Base-by-base conservation (phyloP, 768 basidiomycete genomes). In the Phanerochaete carnosa region DNA sequence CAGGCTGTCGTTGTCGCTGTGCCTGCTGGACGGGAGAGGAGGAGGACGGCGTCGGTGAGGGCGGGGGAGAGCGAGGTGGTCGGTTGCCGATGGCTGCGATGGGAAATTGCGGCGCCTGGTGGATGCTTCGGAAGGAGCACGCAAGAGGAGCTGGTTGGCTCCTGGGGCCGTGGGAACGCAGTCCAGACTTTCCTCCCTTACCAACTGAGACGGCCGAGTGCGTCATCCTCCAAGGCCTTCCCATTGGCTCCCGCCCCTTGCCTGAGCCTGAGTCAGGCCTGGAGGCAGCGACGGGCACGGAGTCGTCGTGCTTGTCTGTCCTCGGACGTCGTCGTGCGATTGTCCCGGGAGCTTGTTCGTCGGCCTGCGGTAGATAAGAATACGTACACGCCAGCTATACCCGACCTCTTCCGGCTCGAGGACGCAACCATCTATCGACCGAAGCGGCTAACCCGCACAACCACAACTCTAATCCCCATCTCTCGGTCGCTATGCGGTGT, bases 31-130 rank as follows among this genome's bases (percentile, higher is more conserved):
- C 19, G 33, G 33, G 30, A 37, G 29, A 5, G 12, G 30, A 5
- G 32, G 54, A 16, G 1, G 54, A 25, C 22, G 54, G 22, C 22
- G 23, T 12, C 25, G 54, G 35, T 15, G 54, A 1, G 37, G 35
- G 54, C 54, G 37, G 33, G 23, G 33, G 9, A 3, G 33, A 6
- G 23, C 26, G 32, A 11, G 54, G 26, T 25, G 54, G 33, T 35
- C 54, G 54, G 43, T 37, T 37, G 54, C 35, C 35, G 54, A 39
- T 37, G 54, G 33, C 35, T 43, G 54, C 33, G 54, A 55, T 55
- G 54, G 54, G 54, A 55, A 43, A 37, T 29, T 11, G 16, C 22
- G 52, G 52, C 52, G 52, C 32, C 52, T 54, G 19, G 29, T 11
- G 13, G 12, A 35, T 53, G 52, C 22, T 37, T 32, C 33, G 26